Evolutionary conservation across 768 basidiomycete genomes (phyloP), one percentile per base, ranked within the genome.

Genomic region (Strobilomyces dryophilus): DNA sequence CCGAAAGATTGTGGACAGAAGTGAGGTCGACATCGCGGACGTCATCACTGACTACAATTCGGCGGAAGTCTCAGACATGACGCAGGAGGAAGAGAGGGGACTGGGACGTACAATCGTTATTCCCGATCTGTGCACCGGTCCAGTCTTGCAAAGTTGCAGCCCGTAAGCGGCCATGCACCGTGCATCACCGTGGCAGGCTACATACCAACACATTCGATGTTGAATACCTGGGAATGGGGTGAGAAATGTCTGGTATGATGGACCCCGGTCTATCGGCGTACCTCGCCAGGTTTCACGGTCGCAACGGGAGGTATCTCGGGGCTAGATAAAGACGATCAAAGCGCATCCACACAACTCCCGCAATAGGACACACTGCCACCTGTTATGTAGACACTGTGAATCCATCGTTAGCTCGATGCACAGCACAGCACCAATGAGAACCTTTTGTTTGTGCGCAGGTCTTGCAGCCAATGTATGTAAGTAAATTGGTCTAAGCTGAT

Each of bases 91-190:
- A 31, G 20, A 15, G 40, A 27, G n/a, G n/a, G n/a, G n/a, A n/a
- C 31, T 17, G 6, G 42, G 21, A 70, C 79, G 27, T 52, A 84
- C 84, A 76, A 56, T 88, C 84, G 54, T 87, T 88, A 63, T 87
- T 88, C 41, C 85, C 84, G 45, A 88, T 87, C 61, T 89, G 85
- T 1, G 84, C 86, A 17, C 86, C 87, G 15, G 86, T 89, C 87
- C 86, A 89, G 59, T 87, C 85, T 85, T 40, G 17, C 45, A 17
- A 29, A 49, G 29, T 39, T 15, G n/a, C 40, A 21, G 31, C 27
- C 11, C 24, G 41, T 59, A 24, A 60, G 48, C 21, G n/a, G 36
- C 8, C 27, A 32, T 1, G 36, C 29, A 10, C 2, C n/a, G 8
- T 26, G 43, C 12, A 32, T 20, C 26, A 14, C 14, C 14, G 21